These are phyloP conservation scores for Agrocybe praecox DNA, from an alignment of 768 basidiomycete genomes.

Conservation along the genomic window DNA sequence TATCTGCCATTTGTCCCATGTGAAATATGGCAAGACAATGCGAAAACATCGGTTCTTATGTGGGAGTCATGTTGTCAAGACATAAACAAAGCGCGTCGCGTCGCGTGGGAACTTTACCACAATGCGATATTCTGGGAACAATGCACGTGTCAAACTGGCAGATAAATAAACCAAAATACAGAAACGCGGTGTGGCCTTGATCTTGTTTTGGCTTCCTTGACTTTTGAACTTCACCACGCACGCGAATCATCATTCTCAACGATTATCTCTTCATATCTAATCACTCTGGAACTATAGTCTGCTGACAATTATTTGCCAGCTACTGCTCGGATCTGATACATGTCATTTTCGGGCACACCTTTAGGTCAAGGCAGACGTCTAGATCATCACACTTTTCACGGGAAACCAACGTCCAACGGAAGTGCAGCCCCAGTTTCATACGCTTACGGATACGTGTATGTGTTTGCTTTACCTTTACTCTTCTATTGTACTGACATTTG, in stretches of 20 bases:
- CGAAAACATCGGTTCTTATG: neutral
- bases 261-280: conserved; percentile 5
- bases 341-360: conserved; percentile 88
- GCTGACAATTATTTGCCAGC: no score
- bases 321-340: conserved; percentile 40
- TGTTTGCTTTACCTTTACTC: conserved; percentile 18
- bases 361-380: conserved; percentile 86
- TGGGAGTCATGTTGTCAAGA: neutral
- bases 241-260: neutral
- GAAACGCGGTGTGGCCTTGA: conserved; percentile 18
- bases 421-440: conserved; percentile 57
- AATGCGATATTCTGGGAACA: conserved; percentile 13
- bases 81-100: conserved; percentile 19
- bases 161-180: conserved; percentile 18
- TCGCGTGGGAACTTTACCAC: conserved; percentile 11
- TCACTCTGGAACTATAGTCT: neutral
- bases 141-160: conserved; percentile 22
- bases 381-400: conserved; percentile 78
- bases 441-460: conserved; percentile 62
- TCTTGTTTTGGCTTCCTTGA: conserved; percentile 15
- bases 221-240: conserved; percentile 2
- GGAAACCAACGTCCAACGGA: conserved; percentile 48
- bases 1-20: no score
- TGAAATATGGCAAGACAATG: no score
- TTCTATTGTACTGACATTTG: conserved; percentile 16